These are phyloP conservation scores for Fusarium pininemorale DNA, from an alignment of 2,329 filamentous ascomycete genomes.

Conservation along the genomic window DNA sequence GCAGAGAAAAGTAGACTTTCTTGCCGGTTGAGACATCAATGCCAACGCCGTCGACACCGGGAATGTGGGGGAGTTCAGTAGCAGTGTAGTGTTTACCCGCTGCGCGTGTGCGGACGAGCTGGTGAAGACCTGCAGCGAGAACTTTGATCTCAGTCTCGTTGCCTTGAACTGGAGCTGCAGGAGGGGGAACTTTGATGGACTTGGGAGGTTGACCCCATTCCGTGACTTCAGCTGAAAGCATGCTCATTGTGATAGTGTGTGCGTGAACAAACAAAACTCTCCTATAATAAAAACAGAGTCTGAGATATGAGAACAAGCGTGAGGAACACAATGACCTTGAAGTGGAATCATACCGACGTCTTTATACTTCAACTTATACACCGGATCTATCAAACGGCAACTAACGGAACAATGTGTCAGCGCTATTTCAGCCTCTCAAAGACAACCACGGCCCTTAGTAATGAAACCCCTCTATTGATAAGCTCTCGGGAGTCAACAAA, in stretches of 20 bases:
- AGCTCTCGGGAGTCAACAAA: background rate
- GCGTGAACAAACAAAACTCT: background rate
- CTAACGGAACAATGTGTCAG: background rate
- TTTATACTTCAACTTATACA: slow-evolving; percentile 19
- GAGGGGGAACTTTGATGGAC: slow-evolving; percentile 45
- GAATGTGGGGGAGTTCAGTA: slow-evolving; percentile 58
- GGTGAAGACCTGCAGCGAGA: slow-evolving; percentile 61
- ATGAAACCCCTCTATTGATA: slow-evolving; percentile 23
- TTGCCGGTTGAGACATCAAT: slow-evolving; percentile 54
- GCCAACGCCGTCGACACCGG: slow-evolving; percentile 64
- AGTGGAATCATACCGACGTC: background rate
- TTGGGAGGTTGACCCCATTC: slow-evolving; percentile 49
- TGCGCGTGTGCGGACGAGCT: slow-evolving; percentile 62
- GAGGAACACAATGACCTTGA: background rate
- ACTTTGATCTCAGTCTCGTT: slow-evolving; percentile 60
- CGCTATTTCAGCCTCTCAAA: background rate
- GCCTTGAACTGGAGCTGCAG: slow-evolving; percentile 47
- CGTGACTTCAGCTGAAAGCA: slow-evolving; percentile 52
- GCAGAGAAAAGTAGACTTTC: slow-evolving; percentile 58
- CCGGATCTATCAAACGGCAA: background rate
- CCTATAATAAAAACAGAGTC: no score
- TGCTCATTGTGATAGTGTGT: slow-evolving; percentile 31
- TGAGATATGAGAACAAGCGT: background rate
- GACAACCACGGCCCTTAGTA: slow-evolving; percentile 7
- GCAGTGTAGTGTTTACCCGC: slow-evolving; percentile 64